Conservation (phyloP, 176 grass and related monocot genomes). For the Juncus effusus region DNA sequence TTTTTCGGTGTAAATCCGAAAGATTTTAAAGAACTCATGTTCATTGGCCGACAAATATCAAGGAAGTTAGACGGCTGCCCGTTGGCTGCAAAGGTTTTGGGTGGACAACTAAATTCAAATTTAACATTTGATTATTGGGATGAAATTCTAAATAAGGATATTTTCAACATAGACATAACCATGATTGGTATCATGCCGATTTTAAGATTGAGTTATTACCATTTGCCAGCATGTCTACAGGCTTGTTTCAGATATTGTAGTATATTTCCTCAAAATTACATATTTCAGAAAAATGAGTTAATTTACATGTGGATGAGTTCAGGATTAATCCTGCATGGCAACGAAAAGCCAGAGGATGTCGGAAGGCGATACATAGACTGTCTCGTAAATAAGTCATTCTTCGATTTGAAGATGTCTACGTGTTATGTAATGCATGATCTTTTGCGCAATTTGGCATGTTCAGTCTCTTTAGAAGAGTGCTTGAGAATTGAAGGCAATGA, state of each 20-base stretch:
- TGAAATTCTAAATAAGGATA: slow-evolving; percentile 28
- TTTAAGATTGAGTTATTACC: slow-evolving; percentile 34
- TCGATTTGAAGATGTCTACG: slow-evolving; percentile 1
- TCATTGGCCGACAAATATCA: slow-evolving; percentile 32
- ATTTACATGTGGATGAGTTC: slow-evolving; percentile 38
- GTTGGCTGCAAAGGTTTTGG: slow-evolving; percentile 45
- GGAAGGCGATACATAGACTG: background rate
- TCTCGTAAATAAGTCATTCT: slow-evolving; percentile 13
- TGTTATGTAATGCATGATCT: slow-evolving; percentile 34
- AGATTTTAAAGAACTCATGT: slow-evolving; percentile 6
- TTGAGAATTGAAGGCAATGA: slow-evolving; percentile 2
- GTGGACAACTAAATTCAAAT: slow-evolving; percentile 33
- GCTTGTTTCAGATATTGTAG: slow-evolving; percentile 43
- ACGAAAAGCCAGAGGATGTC: background rate
- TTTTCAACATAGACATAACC: slow-evolving; percentile 27
- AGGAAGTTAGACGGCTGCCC: slow-evolving; percentile 36
- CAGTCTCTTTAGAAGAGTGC: slow-evolving; percentile 36
- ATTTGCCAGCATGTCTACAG: slow-evolving; percentile 37
- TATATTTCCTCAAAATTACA: slow-evolving; percentile 36
- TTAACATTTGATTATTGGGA: slow-evolving; percentile 22
- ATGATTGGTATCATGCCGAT: slow-evolving; percentile 31
- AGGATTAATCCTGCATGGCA: slow-evolving; percentile 23
- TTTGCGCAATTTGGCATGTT: slow-evolving; percentile 31
- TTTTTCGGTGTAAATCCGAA: slow-evolving; percentile 27
- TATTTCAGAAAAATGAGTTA: slow-evolving; percentile 34